A percentile compares a stretch with the other conserved stretches of the same genome.
These are phyloP conservation scores for Tuber calosporum DNA, from an alignment of 495 filamentous ascomycete species.

Conservation along the genomic window DNA sequence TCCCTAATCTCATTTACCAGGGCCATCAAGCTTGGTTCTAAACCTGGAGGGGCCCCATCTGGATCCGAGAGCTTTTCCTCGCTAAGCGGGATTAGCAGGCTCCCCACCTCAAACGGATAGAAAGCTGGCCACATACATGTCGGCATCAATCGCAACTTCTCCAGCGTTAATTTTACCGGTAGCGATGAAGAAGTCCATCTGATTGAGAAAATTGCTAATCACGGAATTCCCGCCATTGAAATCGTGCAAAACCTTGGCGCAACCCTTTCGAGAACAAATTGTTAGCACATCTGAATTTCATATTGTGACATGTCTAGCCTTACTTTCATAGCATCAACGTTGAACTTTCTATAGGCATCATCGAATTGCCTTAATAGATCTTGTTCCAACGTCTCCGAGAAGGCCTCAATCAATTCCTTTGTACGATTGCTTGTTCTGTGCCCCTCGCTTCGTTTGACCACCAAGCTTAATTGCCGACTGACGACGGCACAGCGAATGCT, in stretches of 20 bases:
- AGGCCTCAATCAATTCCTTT: constrained; percentile 88
- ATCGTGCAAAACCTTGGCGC: constrained; percentile 85
- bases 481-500: constrained; percentile 41
- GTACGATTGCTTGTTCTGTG: constrained; percentile 52
- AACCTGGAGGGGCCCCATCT: constrained; percentile 78
- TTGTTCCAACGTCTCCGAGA: constrained; percentile 90
- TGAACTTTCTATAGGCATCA: constrained; percentile 83
- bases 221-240: constrained; percentile 94
- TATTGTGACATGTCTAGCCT: background rate
- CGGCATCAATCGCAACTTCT: constrained; percentile 46
- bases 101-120: background rate
- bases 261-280: constrained; percentile 42
- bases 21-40: constrained; percentile 86
- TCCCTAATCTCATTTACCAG: constrained; percentile 88
- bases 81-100: constrained; percentile 22
- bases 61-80: constrained; percentile 89
- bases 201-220: constrained; percentile 92
- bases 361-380: constrained; percentile 95
- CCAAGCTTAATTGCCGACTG: constrained; percentile 36
- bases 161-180: constrained; percentile 72
- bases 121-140: constrained; percentile 48
- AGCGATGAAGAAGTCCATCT: constrained; percentile 98
- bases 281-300: background rate
- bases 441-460: constrained; percentile 41
- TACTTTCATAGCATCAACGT: constrained; percentile 84